Evolutionary conservation across 75 land plant species (phyloP).

Genomic region (Picea sitchensis): DNA sequence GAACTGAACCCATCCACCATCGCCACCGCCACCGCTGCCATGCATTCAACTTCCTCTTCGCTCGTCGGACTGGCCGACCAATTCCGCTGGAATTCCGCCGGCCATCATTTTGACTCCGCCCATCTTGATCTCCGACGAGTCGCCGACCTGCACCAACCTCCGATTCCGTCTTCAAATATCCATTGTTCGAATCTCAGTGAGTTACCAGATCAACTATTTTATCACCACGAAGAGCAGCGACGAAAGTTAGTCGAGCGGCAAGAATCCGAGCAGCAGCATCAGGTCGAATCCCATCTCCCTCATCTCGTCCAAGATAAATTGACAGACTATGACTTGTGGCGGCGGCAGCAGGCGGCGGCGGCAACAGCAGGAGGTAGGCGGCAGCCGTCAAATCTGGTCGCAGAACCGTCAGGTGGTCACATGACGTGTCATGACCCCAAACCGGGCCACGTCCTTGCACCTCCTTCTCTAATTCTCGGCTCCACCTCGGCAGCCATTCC

Average conservation of each 20-base stretch:
- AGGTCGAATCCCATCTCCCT: no score
- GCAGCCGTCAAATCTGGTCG: background rate
- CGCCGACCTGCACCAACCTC: background rate
- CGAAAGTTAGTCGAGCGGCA: no score
- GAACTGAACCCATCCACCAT: slow-evolving; percentile 25
- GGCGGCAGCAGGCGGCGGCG: background rate
- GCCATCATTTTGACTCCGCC: no score
- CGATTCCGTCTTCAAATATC: background rate
- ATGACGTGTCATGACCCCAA: background rate
- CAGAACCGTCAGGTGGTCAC: background rate
- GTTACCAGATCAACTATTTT: background rate
- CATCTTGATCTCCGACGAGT: no score
- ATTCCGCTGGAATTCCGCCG: background rate
- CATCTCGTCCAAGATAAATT: no score
- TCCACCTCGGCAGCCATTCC: background rate
- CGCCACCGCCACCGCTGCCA: slow-evolving; percentile 29
- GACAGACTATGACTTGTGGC: no score
- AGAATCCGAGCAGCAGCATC: no score
- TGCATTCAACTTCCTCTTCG: background rate
- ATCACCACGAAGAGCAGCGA: background rate
- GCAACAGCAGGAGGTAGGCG: no score
- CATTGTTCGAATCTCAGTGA: background rate
- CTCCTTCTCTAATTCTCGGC: slow-evolving; percentile 1
- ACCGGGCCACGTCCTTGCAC: background rate
- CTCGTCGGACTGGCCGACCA: background rate